Percentiles rank a stretch among this genome's conserved stretches.
Conservation (phyloP, 1,139 yeast species). For the Magnusiomyces suaveolens region DNA sequence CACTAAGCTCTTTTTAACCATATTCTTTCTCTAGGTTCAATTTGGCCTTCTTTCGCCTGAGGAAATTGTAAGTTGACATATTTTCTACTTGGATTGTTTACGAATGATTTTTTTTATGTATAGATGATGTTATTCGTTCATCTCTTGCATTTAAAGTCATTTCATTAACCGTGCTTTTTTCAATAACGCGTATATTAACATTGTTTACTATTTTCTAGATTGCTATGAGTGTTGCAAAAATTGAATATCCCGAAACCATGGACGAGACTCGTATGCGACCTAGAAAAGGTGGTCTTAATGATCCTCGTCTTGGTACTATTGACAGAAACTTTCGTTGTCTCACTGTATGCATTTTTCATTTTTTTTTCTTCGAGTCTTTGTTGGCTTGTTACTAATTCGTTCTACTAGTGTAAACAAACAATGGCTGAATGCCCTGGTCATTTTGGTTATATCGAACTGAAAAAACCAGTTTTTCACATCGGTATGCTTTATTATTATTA, state of each 20-base stretch:
- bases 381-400: neutral
- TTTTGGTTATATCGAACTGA: slow-evolving; percentile 96
- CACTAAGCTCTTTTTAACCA: neutral
- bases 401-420: slow-evolving; percentile 73
- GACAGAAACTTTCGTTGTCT: slow-evolving; percentile 96
- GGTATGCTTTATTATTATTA: slow-evolving; percentile 44
- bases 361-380: neutral
- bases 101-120: slow-evolving; percentile 8
- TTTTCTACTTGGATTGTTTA: neutral
- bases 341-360: slow-evolving; percentile 38
- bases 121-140: neutral
- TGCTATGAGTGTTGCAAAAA: slow-evolving; percentile 94
- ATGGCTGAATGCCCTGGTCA: slow-evolving; percentile 99
- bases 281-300: slow-evolving; percentile 92
- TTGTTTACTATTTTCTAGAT: slow-evolving; percentile 37
- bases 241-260: slow-evolving; percentile 97
- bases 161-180: neutral
- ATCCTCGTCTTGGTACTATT: slow-evolving; percentile 93
- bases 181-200: neutral
- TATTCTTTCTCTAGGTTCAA: slow-evolving; percentile 47
- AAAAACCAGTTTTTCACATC: slow-evolving; percentile 96
- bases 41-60: slow-evolving; percentile 97
- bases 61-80: slow-evolving; percentile 50
- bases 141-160: slow-evolving; percentile 2
- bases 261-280: slow-evolving; percentile 94